Base-by-base conservation (phyloP, 495 filamentous ascomycete species). In the Hyaloscypha finlandica region DNA sequence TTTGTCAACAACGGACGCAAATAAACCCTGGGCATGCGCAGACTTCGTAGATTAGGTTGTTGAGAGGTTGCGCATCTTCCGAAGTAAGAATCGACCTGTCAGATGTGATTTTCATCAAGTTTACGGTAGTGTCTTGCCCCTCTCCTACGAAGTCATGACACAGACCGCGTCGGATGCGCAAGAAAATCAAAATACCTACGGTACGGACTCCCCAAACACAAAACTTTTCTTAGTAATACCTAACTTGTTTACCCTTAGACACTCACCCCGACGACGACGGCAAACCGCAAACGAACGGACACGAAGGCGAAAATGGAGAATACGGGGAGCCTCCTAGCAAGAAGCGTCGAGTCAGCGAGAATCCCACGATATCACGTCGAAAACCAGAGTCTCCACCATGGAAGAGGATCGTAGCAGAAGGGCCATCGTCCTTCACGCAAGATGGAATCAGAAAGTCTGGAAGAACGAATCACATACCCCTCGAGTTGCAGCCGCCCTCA, bases 371-470 rank as follows among this genome's bases (percentile, higher is more conserved):
- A 33, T 31, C 70, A 22, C 79, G 81, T 31, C 69, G 71, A 59
- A 86, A 86, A 69, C 74, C 74, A 29, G 78, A 81, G 62, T 97
- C 95, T 35, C 95, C 95, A 65, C 95, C 95, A 30, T 99, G 95
- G 95, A 98, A 95, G 80, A 94, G 88, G 76, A 81, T 90, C 60
- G 88, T 90, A 55, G 90, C 87, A 31, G 92, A 96, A 53, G 96
- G 94, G 0, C 95, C 95, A 4, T 92, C 95, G 9, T 90, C 91
- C 0, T 92, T 97, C 69, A 30, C 88, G 89, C 69, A 74, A 68
- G 89, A 92, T 79, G 95, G 95, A 54, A 88, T 87, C 68, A 86
- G 95, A 63, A 95, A 92, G 76, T 97, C 94, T 9, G 91, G 91
- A 42, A 84, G 94, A 68, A 91, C 91, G 64, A 97, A 96, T 74